phyloP scores from a whole-genome alignment of 805 yeast genomes.

The Danielia reshetovae region DNA sequence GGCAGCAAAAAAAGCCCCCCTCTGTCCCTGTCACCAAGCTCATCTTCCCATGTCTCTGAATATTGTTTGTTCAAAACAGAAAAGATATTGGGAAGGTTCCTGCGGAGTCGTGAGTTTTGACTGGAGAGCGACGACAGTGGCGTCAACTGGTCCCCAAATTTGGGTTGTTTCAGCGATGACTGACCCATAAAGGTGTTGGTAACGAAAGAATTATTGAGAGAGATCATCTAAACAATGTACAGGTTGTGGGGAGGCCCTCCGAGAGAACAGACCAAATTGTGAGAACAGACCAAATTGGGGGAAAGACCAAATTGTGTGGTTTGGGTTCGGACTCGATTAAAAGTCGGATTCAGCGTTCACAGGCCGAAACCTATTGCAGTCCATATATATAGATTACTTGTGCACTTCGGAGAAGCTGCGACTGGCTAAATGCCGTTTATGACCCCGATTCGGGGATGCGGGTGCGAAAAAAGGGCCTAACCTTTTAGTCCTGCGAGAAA shows the following conservation, averaged over 20 bases:
- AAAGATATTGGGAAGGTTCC: constrained; percentile 11
- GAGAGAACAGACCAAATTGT: too few species aligned
- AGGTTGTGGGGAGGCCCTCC: too few species aligned
- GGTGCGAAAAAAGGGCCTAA: too few species aligned
- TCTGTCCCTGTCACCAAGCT: background rate
- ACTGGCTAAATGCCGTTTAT: constrained; percentile 1
- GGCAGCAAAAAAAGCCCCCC: constrained; percentile 18
- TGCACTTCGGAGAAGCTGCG: background rate
- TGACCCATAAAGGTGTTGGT: constrained; percentile 15
- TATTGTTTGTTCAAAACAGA: constrained; percentile 8
- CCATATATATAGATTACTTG: background rate
- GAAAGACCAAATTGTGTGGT: too few species aligned
- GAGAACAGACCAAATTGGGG: too few species aligned
- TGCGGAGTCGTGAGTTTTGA: background rate
- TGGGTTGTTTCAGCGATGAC: constrained; percentile 11
- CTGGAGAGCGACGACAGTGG: constrained; percentile 8
- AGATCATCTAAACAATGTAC: too few species aligned
- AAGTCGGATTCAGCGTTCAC: too few species aligned
- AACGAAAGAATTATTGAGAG: too few species aligned
- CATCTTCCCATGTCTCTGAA: background rate
- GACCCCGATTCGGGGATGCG: constrained; percentile 1
- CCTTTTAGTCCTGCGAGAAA: too few species aligned
- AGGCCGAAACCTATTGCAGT: background rate
- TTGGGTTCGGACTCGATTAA: too few species aligned
- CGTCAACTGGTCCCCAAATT: constrained; percentile 4